Base-by-base conservation (phyloP, 768 basidiomycete genomes). In the Panellus pusillus region DNA sequence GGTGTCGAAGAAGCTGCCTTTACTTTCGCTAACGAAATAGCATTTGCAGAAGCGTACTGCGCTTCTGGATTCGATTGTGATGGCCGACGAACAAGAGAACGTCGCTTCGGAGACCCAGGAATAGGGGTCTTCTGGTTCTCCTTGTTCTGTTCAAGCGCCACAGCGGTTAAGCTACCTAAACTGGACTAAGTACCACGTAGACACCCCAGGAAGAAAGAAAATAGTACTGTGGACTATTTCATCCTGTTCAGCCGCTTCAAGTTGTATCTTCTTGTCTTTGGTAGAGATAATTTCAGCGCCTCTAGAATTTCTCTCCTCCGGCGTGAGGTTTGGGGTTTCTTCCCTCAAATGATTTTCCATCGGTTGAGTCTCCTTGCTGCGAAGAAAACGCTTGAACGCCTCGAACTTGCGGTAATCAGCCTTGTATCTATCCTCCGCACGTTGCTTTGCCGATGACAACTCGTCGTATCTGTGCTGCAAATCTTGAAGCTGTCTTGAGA, bases 61-160 rank as follows among this genome's bases (percentile, higher is more conserved):
- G 38, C 24, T 50, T 50, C 40, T 9, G 18, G 15, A 9, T 3
- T 47, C 43, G 49, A 19, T 14, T 28, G 47, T 31, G 36, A 19
- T 12, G 41, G 2, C 44, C 8, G 11, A 28, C 19, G 19, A 7
- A 45, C 18, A 9, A 45, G 45, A 40, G 54, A 27, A 31, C 44
- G 8, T 27, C 38, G 50, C 37, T 38, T 54, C 20, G 36, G 49
- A 18, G 35, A 27, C 19, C 20, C 50, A 28, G 54, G 45, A 19
- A 49, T 44, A 18, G 47, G 48, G 8, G 45, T 54, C 18, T 41
- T 40, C 42, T 61, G 55, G 49, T 61, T 61, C 36, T 61, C 59
- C 38, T 61, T 61, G 45, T 57, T 39, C 14, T 29, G 39, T 47
- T 50, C 31, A 15, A 40, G 28, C 12, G 28, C 24, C 15, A 14